These are phyloP conservation scores for Tuber aestivum DNA, from an alignment of 495 filamentous ascomycete genomes.

Conservation along the genomic window DNA sequence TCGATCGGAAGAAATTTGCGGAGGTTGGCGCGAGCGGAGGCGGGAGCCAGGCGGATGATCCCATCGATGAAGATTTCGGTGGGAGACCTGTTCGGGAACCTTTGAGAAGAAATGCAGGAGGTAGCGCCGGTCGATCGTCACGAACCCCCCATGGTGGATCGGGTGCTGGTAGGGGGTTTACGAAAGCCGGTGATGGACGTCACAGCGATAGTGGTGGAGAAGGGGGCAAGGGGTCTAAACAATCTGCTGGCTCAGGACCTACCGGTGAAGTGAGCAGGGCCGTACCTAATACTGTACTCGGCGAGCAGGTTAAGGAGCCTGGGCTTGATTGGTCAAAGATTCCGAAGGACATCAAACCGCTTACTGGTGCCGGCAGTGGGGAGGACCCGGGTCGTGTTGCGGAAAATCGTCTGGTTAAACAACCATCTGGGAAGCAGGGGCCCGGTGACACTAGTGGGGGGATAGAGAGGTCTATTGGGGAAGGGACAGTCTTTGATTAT, in stretches of 20 bases:
- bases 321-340: conserved; percentile 32
- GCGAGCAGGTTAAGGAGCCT: conserved; percentile 10
- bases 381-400: conserved; percentile 57
- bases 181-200: background rate
- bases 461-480: background rate
- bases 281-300: conserved; percentile 16
- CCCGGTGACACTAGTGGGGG: conserved; percentile 19
- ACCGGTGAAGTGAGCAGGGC: conserved; percentile 7
- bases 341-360: conserved; percentile 43
- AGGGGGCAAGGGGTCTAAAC: background rate
- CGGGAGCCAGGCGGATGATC: background rate
- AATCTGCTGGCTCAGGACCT: background rate
- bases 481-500: background rate
- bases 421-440: conserved; percentile 2
- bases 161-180: conserved; percentile 9
- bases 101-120: conserved; percentile 5
- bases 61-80: conserved; percentile 1
- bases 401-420: conserved; percentile 44
- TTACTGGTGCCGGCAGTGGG: conserved; percentile 52
- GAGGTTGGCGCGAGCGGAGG: conserved; percentile 1
- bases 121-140: background rate
- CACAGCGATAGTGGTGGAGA: conserved; percentile 7
- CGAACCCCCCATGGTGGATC: conserved; percentile 1
- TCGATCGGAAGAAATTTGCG: conserved; percentile 2
- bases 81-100: background rate